phyloP scores from a whole-genome alignment of 805 yeast species.

The Starmerella asiatica region DNA sequence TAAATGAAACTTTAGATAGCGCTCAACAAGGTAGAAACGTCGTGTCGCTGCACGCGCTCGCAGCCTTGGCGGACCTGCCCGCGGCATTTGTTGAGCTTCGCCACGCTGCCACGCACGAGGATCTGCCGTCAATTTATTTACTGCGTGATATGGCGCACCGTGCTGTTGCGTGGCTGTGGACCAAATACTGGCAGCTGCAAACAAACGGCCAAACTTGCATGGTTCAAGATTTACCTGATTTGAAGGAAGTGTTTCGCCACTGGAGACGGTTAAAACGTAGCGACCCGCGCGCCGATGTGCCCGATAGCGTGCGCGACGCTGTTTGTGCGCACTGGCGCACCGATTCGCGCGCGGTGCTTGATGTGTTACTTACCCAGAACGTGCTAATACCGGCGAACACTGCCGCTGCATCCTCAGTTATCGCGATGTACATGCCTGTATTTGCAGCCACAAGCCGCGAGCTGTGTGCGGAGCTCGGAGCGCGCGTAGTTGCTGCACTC shows the following conservation, averaged over 20 bases:
- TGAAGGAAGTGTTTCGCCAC: conserved; percentile 30
- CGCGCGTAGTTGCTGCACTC: conserved; percentile 4
- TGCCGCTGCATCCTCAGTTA: background rate
- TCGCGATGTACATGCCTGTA: conserved; percentile 19
- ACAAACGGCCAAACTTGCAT: background rate
- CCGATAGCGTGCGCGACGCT: conserved; percentile 1
- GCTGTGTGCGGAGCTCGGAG: conserved; percentile 5
- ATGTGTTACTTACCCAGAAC: conserved; percentile 17
- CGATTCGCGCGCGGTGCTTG: conserved; percentile 1
- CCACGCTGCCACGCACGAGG: conserved; percentile 85
- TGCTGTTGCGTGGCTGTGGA: conserved; percentile 65
- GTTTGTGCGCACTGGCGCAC: conserved; percentile 1
- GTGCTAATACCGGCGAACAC: conserved; percentile 13
- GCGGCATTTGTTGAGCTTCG: conserved; percentile 75
- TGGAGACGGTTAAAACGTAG: conserved; percentile 39
- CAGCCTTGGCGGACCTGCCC: conserved; percentile 56
- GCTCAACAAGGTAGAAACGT: conserved; percentile 68
- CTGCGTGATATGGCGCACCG: conserved; percentile 44
- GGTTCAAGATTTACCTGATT: no score
- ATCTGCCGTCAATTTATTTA: conserved; percentile 55
- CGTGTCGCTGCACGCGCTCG: conserved; percentile 62
- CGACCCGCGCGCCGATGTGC: conserved; percentile 27
- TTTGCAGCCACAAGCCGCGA: conserved; percentile 9
- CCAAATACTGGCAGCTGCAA: conserved; percentile 49
- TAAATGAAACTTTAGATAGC: conserved; percentile 82